Percentiles rank a stretch among this genome's conserved stretches.
Evolutionary conservation across 2,329 filamentous ascomycete genomes (phyloP).

Genomic region (Huntiella abstrusa): DNA sequence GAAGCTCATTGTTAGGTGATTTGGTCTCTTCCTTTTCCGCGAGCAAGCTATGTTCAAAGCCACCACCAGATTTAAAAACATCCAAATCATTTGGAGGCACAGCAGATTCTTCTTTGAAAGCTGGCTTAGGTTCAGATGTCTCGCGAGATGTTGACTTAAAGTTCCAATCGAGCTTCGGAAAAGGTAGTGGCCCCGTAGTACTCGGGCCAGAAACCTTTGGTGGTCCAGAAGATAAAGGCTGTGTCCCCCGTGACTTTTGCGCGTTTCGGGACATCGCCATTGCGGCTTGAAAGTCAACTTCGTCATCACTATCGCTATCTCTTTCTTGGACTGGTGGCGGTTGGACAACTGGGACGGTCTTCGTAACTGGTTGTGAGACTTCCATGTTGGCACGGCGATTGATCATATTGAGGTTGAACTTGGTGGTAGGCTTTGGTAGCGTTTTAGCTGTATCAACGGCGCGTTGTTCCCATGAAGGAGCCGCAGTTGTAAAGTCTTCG

Average conservation of each 20-base stretch:
- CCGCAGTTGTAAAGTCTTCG: constrained; percentile 28
- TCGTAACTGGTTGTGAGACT: constrained; percentile 55
- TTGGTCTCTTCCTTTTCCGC: constrained; percentile 2
- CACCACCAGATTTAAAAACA: constrained; percentile 3
- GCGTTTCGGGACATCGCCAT: constrained; percentile 33
- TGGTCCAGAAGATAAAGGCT: not conserved
- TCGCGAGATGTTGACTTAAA: not conserved
- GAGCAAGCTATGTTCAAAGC: constrained; percentile 1
- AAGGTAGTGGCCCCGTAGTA: constrained; percentile 69
- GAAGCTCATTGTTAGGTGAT: constrained; percentile 37
- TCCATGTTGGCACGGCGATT: constrained; percentile 9
- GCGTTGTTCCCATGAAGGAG: constrained; percentile 37
- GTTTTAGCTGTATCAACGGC: constrained; percentile 29
- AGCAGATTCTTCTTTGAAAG: not conserved
- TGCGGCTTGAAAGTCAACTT: constrained; percentile 63
- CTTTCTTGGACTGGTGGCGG: constrained; percentile 25
- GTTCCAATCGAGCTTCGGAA: constrained; percentile 59
- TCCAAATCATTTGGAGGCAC: not conserved
- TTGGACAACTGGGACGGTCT: constrained; percentile 29
- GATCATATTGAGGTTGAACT: constrained; percentile 7
- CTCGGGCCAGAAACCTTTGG: constrained; percentile 16
- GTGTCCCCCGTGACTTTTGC: not conserved
- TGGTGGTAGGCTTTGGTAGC: constrained; percentile 25
- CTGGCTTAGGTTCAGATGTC: not conserved
- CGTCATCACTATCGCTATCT: constrained; percentile 44